These are phyloP conservation scores for Notholithocarpus densiflorus DNA, from an alignment of 306 rosid species.

Conservation along the genomic window DNA sequence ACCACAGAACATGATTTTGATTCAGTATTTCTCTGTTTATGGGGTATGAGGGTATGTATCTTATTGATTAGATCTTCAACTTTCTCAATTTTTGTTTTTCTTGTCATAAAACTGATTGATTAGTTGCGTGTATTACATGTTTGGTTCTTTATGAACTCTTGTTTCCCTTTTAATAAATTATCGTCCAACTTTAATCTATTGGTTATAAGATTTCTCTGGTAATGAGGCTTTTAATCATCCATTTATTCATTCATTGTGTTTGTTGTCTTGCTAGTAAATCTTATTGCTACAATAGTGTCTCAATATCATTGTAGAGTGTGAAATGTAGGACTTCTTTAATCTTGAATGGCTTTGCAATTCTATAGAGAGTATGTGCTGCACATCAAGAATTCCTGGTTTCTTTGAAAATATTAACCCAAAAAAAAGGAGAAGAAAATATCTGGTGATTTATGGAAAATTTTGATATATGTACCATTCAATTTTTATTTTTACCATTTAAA, in stretches of 20 bases:
- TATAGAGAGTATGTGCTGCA: too few relatives aligned
- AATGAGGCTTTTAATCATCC: not conserved
- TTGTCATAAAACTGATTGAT: not conserved
- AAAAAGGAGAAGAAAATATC: too few relatives aligned
- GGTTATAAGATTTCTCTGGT: not conserved
- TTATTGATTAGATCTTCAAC: not conserved
- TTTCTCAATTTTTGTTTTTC: not conserved
- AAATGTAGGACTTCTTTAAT: not conserved
- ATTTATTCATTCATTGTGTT: conserved; percentile 1
- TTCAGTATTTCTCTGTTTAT: not conserved
- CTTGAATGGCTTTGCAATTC: not conserved
- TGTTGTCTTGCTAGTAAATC: not conserved
- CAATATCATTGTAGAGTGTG: not conserved
- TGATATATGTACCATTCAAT: too few relatives aligned
- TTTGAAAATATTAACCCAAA: too few relatives aligned
- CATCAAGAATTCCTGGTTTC: too few relatives aligned
- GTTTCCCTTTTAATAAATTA: not conserved
- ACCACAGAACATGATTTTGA: not conserved
- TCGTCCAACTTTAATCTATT: not conserved
- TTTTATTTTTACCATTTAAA: not conserved
- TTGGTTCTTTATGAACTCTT: not conserved
- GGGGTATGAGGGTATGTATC: not conserved
- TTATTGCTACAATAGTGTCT: not conserved
- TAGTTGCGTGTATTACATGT: not conserved
- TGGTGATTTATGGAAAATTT: too few relatives aligned